These are phyloP conservation scores for Clavispora phyllophila DNA, from an alignment of 805 yeast species.

Conservation along the genomic window DNA sequence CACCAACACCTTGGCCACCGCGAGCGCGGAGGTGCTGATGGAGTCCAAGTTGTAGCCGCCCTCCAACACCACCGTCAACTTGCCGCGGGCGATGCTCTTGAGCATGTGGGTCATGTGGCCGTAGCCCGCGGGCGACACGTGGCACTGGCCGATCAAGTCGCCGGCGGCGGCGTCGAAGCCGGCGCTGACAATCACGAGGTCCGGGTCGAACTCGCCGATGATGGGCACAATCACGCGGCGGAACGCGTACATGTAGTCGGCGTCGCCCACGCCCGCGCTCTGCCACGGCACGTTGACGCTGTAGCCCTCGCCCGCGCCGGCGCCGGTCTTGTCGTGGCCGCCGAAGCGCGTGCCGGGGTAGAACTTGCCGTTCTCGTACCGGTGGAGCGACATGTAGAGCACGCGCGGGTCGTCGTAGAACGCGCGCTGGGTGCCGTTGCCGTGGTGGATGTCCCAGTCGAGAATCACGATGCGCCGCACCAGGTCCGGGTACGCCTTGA, in stretches of 20 bases:
- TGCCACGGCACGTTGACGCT: slow-evolving; percentile 94
- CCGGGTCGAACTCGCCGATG: slow-evolving; percentile 86
- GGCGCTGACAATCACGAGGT: slow-evolving; percentile 84
- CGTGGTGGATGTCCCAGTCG: slow-evolving; percentile 99
- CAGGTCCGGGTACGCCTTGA: slow-evolving; percentile 80
- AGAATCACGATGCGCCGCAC: slow-evolving; percentile 77
- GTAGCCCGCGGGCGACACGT: slow-evolving; percentile 91
- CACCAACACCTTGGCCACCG: slow-evolving; percentile 82
- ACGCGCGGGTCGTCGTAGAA: slow-evolving; percentile 87
- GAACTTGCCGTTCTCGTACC: slow-evolving; percentile 87
- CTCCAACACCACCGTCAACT: slow-evolving; percentile 82
- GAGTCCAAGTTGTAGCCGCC: slow-evolving; percentile 96
- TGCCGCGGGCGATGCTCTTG: slow-evolving; percentile 83
- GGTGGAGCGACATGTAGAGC: slow-evolving; percentile 83
- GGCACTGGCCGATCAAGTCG: slow-evolving; percentile 94
- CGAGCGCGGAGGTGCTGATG: slow-evolving; percentile 83
- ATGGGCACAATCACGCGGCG: slow-evolving; percentile 82
- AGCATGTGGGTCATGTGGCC: slow-evolving; percentile 94
- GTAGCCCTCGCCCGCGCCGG: slow-evolving; percentile 80
- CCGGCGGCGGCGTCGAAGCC: slow-evolving; percentile 99
- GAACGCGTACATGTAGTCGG: slow-evolving; percentile 91
- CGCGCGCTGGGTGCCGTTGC: slow-evolving; percentile 95
- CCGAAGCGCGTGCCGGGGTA: slow-evolving; percentile 94
- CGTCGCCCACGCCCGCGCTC: slow-evolving; percentile 86
- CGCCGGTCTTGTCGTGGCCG: slow-evolving; percentile 75